Evolutionary conservation across 148 eudicot species (phyloP).

Genomic region (Fallopia convolvulus): DNA sequence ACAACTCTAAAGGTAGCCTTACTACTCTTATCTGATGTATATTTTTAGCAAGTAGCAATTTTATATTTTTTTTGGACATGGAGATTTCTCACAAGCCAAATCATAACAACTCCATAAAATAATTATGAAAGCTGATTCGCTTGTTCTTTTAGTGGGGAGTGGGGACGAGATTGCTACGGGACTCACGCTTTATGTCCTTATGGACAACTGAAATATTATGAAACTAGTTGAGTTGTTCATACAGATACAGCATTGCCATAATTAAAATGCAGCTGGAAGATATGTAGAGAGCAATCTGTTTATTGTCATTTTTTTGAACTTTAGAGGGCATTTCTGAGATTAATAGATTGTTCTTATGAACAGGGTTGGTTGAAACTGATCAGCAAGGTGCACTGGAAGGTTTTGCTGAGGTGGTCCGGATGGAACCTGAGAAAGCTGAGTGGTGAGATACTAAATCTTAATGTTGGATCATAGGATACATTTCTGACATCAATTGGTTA

Average conservation of each 20-base stretch:
- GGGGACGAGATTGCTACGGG: neutral
- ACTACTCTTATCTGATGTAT: neutral
- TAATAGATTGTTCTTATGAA: neutral
- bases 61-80: neutral
- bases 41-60: neutral
- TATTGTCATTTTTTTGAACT: neutral
- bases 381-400: constrained; percentile 90
- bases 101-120: neutral
- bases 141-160: neutral
- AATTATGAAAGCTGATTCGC: neutral
- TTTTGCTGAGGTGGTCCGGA: constrained; percentile 35
- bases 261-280: neutral
- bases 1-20: constrained; percentile 78
- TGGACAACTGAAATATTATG: neutral
- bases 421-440: constrained; percentile 18
- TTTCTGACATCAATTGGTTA: neutral
- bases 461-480: neutral
- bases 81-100: neutral
- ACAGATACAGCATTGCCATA: neutral
- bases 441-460: neutral
- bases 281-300: neutral
- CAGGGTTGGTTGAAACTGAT: constrained; percentile 92
- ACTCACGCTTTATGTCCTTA: neutral
- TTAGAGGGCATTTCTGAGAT: neutral
- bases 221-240: neutral